Conservation (phyloP, 1,284 basidiomycete genomes). For the Cryptococcus depauperatus region DNA sequence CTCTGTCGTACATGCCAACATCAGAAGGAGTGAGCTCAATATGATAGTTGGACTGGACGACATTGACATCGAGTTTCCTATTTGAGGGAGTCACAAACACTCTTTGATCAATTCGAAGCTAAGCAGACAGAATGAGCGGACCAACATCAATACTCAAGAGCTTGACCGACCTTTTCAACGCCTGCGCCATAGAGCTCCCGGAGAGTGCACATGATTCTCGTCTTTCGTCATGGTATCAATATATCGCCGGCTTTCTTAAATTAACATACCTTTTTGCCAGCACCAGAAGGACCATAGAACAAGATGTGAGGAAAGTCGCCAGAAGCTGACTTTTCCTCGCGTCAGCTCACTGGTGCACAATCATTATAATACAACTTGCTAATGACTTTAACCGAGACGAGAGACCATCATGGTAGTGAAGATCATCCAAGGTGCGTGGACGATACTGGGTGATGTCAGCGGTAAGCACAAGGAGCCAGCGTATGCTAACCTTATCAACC, state of each 20-base stretch:
- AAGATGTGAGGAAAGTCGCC: constrained; percentile 97
- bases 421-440: constrained; percentile 71
- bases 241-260: not conserved
- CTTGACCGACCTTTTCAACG: constrained; percentile 68
- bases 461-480: not conserved
- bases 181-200: constrained; percentile 85
- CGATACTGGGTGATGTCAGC: constrained; percentile 56
- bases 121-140: not conserved
- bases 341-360: constrained; percentile 19
- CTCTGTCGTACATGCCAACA: constrained; percentile 89
- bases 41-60: constrained; percentile 96
- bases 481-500: constrained; percentile 64
- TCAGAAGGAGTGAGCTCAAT: constrained; percentile 97
- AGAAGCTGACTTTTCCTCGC: constrained; percentile 57
- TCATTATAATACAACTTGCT: no score
- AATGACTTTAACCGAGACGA: constrained; percentile 73
- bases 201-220: constrained; percentile 81
- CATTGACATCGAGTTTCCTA: constrained; percentile 90
- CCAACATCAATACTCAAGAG: not conserved
- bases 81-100: constrained; percentile 92
- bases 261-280: constrained; percentile 70
- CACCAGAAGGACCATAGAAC: constrained; percentile 94
- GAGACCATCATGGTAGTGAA: constrained; percentile 81
- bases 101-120: constrained; percentile 98
- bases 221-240: constrained; percentile 47